Evolutionary conservation across 2,329 filamentous ascomycete species (phyloP).

Genomic region (Tolypocladium cylindrosporum): DNA sequence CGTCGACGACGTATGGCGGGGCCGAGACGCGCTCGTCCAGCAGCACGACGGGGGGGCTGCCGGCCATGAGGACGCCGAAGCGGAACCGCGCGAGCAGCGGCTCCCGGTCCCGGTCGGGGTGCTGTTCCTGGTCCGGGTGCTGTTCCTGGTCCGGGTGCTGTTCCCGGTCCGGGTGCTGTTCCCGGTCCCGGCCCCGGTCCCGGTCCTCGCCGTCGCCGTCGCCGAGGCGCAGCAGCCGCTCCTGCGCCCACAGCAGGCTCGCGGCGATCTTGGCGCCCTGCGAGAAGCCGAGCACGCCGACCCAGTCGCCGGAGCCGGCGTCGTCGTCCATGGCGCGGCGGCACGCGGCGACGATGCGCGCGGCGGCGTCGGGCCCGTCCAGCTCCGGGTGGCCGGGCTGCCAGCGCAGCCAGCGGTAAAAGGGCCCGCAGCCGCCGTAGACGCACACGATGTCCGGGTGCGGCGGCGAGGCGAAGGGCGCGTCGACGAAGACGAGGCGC

Average conservation of each 20-base stretch:
- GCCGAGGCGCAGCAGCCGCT: conserved; percentile 13
- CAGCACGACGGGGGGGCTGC: conserved; percentile 19
- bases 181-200: conserved; percentile 7
- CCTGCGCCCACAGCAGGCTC: conserved; percentile 54
- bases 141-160: too few species aligned
- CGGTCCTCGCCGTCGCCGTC: too few species aligned
- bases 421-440: conserved; percentile 58
- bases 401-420: conserved; percentile 54
- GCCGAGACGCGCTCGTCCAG: conserved; percentile 37
- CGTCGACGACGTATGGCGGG: conserved; percentile 29
- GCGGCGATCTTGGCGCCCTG: conserved; percentile 55
- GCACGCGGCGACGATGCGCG: conserved; percentile 28
- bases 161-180: too few species aligned
- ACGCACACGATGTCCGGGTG: conserved; percentile 54
- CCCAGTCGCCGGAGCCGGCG: conserved; percentile 45
- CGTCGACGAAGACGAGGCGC: conserved; percentile 64
- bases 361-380: conserved; percentile 24
- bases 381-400: conserved; percentile 43
- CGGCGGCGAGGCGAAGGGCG: conserved; percentile 53
- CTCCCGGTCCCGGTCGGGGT: conserved; percentile 7
- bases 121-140: too few species aligned
- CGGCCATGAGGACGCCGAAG: conserved; percentile 26
- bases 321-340: conserved; percentile 41
- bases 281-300: conserved; percentile 55
- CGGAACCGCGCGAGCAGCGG: conserved; percentile 16